A percentile compares a stretch with the other conserved stretches of the same genome.
Evolutionary conservation across 169 alveolate species (phyloP).

Genomic region (Cryptosporidium andersoni): DNA sequence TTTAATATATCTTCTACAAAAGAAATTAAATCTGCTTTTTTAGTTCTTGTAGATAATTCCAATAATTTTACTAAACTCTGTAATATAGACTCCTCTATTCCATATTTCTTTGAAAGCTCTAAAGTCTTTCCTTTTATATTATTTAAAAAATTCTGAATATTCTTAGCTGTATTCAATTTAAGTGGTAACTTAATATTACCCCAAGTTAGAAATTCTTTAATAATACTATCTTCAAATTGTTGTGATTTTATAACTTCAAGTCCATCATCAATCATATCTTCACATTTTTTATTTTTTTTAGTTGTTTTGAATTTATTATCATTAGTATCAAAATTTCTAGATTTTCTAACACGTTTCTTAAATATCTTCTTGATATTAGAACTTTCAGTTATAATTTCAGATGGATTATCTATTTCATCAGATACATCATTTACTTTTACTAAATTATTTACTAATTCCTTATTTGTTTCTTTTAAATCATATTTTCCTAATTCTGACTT

Average conservation of each 20-base stretch:
- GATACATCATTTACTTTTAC: background rate
- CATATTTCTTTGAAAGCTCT: too few species aligned
- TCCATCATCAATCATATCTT: background rate
- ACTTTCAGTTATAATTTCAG: background rate
- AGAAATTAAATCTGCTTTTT: background rate
- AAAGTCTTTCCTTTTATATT: background rate
- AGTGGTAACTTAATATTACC: conserved; percentile 37
- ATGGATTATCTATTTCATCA: background rate
- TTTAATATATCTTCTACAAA: conserved; percentile 7
- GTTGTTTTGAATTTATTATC: too few species aligned
- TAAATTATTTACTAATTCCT: background rate
- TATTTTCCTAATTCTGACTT: background rate
- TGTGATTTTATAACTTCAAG: background rate
- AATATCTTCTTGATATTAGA: too few species aligned
- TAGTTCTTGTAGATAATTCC: conserved; percentile 20
- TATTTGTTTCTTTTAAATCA: background rate
- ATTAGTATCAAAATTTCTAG: too few species aligned
- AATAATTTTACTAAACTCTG: too few species aligned
- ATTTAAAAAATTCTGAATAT: conserved; percentile 20
- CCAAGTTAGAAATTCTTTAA: conserved; percentile 24
- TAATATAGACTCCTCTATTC: too few species aligned
- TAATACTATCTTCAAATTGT: background rate
- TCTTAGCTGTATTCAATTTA: conserved; percentile 26
- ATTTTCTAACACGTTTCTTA: too few species aligned
- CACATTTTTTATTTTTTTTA: background rate